phyloP scores from a whole-genome alignment of 2,329 filamentous ascomycete species.

The Coniosporium tulheliwenetii region DNA sequence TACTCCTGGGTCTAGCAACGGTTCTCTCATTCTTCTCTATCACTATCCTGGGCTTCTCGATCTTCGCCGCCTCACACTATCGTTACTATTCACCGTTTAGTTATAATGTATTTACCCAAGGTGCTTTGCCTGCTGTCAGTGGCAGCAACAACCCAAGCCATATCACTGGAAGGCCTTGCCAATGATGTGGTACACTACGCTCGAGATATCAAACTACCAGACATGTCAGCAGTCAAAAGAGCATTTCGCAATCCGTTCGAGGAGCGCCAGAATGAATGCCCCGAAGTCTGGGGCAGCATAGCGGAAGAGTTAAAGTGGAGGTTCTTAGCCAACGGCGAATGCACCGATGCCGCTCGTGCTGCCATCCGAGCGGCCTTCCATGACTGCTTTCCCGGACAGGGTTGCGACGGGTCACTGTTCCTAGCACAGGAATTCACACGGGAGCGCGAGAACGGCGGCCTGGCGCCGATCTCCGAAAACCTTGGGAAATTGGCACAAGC shows the following conservation, averaged over 20 bases:
- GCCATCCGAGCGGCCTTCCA: conserved; percentile 33
- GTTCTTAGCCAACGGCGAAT: conserved; percentile 12
- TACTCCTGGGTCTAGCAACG: no score
- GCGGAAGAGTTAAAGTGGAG: background rate
- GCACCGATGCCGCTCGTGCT: conserved; percentile 26
- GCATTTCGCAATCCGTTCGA: background rate
- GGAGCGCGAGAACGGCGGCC: conserved; percentile 14
- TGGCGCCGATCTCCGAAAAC: background rate
- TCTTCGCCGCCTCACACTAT: background rate
- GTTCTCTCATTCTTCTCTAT: no score
- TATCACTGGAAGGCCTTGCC: background rate
- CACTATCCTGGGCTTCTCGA: no score
- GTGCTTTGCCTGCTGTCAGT: background rate
- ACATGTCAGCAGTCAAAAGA: background rate
- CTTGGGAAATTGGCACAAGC: conserved; percentile 3
- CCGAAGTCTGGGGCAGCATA: background rate
- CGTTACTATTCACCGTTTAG: background rate
- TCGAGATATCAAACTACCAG: background rate
- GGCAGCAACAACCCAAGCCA: background rate
- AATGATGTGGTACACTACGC: no score
- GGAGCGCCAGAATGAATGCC: background rate
- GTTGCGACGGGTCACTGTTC: conserved; percentile 31
- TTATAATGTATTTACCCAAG: background rate
- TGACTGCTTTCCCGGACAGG: conserved; percentile 23
- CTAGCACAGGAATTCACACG: conserved; percentile 24